These are phyloP conservation scores for Aspergillus sclerotialis DNA, from an alignment of 2,329 filamentous ascomycete genomes.

Conservation along the genomic window DNA sequence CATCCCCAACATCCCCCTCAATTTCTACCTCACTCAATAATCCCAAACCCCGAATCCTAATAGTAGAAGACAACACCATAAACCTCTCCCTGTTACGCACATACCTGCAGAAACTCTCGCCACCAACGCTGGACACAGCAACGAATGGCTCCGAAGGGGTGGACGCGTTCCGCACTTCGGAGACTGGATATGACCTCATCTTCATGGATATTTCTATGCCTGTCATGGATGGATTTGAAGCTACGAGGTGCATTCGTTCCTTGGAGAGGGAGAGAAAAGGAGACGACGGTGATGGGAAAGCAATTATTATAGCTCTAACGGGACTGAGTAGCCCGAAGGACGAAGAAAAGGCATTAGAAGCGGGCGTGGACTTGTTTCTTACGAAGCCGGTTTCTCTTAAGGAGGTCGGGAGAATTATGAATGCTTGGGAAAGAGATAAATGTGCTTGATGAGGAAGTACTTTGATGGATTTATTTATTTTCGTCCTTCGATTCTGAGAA, in stretches of 20 bases:
- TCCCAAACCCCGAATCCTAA: background rate
- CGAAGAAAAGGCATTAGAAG: conserved; percentile 36
- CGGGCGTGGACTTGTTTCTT: conserved; percentile 41
- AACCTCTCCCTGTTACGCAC: background rate
- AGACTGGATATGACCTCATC: conserved; percentile 20
- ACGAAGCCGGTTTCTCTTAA: conserved; percentile 42
- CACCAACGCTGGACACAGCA: conserved; percentile 25
- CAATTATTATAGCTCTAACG: conserved; percentile 40
- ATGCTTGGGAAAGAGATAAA: conserved; percentile 21
- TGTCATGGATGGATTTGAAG: background rate
- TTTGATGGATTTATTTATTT: no score
- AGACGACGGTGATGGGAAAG: conserved; percentile 19
- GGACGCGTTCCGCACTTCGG: conserved; percentile 38
- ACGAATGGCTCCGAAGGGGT: conserved; percentile 45
- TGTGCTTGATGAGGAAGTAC: background rate
- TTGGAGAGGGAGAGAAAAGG: conserved; percentile 21
- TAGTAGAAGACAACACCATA: background rate
- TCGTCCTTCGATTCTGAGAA: no score
- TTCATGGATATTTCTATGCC: background rate
- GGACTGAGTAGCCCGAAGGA: conserved; percentile 38
- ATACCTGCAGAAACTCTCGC: background rate
- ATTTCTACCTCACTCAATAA: no score
- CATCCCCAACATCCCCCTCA: no score
- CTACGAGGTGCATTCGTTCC: conserved; percentile 1
- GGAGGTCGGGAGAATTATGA: conserved; percentile 34